These are phyloP conservation scores for Sindora glabra DNA, from an alignment of 306 rosid species.

Conservation along the genomic window DNA sequence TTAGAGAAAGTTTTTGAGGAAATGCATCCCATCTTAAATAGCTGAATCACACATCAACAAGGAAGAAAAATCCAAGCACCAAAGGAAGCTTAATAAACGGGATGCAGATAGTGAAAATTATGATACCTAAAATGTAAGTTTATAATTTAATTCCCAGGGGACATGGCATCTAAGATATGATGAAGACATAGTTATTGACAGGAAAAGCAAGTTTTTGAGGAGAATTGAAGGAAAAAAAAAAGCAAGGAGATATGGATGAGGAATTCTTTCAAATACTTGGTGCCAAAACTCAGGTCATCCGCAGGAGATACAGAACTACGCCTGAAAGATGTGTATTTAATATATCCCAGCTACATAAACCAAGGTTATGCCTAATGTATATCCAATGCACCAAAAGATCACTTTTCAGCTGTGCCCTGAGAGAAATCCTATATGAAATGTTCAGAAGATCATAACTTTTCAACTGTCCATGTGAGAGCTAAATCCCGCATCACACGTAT, in stretches of 20 bases:
- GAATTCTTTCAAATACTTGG: conserved; percentile 16
- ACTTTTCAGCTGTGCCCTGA: conserved; percentile 17
- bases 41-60: conserved; percentile 10
- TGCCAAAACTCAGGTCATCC: conserved; percentile 14
- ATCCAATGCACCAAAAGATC: not conserved
- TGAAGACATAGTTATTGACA: not conserved
- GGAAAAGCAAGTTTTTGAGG: not conserved
- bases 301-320: conserved; percentile 4
- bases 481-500: no score
- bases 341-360: not conserved
- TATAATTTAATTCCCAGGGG: not conserved
- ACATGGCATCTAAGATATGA: not conserved
- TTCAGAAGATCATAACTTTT: no score
- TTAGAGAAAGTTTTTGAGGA: conserved; percentile 40
- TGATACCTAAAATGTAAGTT: not conserved
- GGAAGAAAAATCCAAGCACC: no score
- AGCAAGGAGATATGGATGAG: not conserved
- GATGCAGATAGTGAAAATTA: not conserved
- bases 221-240: conserved; percentile 12
- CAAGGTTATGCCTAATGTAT: no score
- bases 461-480: no score
- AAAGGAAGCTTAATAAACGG: not conserved
- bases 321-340: not conserved
- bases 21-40: conserved; percentile 38
- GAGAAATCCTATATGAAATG: no score